phyloP scores from a whole-genome alignment of 768 basidiomycete species.

The Lentinula boryana region DNA sequence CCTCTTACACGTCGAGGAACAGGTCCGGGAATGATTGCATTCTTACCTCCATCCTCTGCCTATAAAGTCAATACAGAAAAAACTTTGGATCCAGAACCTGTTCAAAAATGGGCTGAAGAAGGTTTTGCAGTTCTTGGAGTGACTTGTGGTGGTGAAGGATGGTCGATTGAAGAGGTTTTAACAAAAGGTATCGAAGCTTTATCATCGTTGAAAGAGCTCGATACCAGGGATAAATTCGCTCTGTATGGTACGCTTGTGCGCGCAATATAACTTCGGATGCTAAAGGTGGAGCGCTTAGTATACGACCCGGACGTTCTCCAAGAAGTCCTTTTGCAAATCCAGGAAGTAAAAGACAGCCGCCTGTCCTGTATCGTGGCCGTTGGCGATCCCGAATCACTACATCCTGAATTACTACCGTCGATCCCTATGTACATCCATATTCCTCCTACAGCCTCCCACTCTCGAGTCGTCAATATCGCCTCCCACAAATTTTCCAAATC shows the following conservation, averaged over 20 bases:
- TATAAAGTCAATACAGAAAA: slow-evolving; percentile 18
- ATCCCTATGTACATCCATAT: slow-evolving; percentile 34
- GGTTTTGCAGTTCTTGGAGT: slow-evolving; percentile 42
- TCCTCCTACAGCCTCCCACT: slow-evolving; percentile 4
- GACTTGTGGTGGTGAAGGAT: slow-evolving; percentile 15
- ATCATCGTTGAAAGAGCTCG: slow-evolving; percentile 27
- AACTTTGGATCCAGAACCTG: slow-evolving; percentile 41
- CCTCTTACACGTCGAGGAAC: slow-evolving; percentile 43
- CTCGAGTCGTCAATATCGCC: slow-evolving; percentile 17
- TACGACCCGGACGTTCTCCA: slow-evolving; percentile 27
- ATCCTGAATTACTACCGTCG: slow-evolving; percentile 13
- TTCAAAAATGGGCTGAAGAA: slow-evolving; percentile 50
- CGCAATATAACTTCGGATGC: neutral
- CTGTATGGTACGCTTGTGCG: slow-evolving; percentile 30
- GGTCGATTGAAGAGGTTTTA: slow-evolving; percentile 22
- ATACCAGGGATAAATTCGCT: slow-evolving; percentile 37
- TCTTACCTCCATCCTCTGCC: slow-evolving; percentile 28
- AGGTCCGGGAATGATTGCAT: slow-evolving; percentile 40
- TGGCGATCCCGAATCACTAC: slow-evolving; percentile 18
- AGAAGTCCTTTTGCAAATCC: slow-evolving; percentile 20
- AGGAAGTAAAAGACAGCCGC: slow-evolving; percentile 19
- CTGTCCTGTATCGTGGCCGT: slow-evolving; percentile 33
- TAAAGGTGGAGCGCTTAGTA: slow-evolving; percentile 12
- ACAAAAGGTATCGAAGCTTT: slow-evolving; percentile 29
- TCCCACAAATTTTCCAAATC: slow-evolving; percentile 27